Evolutionary conservation across 176 grass and related monocot genomes (phyloP).

Genomic region (Oryza longistaminata): DNA sequence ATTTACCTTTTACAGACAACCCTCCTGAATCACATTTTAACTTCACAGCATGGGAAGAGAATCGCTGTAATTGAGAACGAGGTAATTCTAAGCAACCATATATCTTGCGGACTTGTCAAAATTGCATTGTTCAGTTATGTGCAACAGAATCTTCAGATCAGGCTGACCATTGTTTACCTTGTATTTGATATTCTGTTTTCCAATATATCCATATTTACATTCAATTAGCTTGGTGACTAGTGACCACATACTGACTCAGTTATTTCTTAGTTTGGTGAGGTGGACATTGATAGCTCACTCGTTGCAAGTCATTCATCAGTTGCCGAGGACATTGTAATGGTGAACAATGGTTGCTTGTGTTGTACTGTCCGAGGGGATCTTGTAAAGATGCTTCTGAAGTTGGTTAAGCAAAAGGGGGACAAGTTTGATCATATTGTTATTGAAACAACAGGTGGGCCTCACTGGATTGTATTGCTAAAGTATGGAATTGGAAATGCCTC

Average conservation of each 20-base stretch:
- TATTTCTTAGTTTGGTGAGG: slow-evolving; percentile 62
- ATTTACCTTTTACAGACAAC: slow-evolving; percentile 49
- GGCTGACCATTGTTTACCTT: neutral
- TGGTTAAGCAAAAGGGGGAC: slow-evolving; percentile 61
- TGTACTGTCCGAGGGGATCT: slow-evolving; percentile 77
- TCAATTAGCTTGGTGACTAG: neutral
- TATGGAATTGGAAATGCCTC: neutral
- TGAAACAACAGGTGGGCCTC: slow-evolving; percentile 63
- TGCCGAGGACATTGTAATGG: slow-evolving; percentile 73
- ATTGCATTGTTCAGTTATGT: slow-evolving; percentile 5
- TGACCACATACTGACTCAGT: neutral
- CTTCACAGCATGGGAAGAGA: slow-evolving; percentile 70
- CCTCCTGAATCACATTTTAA: slow-evolving; percentile 72
- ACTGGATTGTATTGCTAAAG: neutral
- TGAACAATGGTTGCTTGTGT: slow-evolving; percentile 78
- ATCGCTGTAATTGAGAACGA: slow-evolving; percentile 78
- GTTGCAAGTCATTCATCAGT: slow-evolving; percentile 73
- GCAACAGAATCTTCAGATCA: neutral
- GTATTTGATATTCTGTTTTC: neutral
- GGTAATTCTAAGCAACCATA: slow-evolving; percentile 30
- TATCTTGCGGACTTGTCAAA: neutral
- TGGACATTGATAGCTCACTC: slow-evolving; percentile 71
- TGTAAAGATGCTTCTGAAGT: slow-evolving; percentile 74
- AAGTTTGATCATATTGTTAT: slow-evolving; percentile 80
- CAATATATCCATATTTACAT: neutral